These are phyloP conservation scores for Sclerotinia trifoliorum DNA, from an alignment of 2,329 filamentous ascomycete species.

Conservation along the genomic window DNA sequence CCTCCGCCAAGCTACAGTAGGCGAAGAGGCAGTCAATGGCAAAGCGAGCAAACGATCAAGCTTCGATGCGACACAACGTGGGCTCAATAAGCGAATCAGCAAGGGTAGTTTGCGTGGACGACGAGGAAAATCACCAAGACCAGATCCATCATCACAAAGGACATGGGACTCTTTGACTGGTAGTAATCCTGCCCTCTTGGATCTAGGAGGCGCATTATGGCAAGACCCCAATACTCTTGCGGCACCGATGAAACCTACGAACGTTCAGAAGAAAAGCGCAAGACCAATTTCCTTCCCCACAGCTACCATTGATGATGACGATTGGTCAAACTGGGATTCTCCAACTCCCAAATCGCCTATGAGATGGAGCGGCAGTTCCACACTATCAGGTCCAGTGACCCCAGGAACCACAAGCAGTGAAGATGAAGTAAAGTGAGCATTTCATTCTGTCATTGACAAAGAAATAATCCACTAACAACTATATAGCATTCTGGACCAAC, in stretches of 20 bases:
- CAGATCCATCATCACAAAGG: slow-evolving; percentile 22
- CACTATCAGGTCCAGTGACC: slow-evolving; percentile 32
- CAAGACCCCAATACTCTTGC: slow-evolving; percentile 22
- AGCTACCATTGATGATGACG: slow-evolving; percentile 49
- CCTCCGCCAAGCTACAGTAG: slow-evolving; percentile 90
- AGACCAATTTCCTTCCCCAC: slow-evolving; percentile 33
- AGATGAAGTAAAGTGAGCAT: slow-evolving; percentile 35
- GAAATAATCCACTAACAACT: slow-evolving; percentile 23
- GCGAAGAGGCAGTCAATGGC: slow-evolving; percentile 79
- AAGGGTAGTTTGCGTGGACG: slow-evolving; percentile 37
- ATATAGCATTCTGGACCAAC: slow-evolving; percentile 23
- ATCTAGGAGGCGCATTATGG: slow-evolving; percentile 30
- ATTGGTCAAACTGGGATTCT: slow-evolving; percentile 65
- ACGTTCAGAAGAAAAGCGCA: slow-evolving; percentile 30
- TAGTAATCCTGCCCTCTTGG: slow-evolving; percentile 28
- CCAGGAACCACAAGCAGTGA: slow-evolving; percentile 31
- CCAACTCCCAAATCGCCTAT: slow-evolving; percentile 52
- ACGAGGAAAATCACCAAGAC: slow-evolving; percentile 30
- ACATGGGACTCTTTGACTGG: slow-evolving; percentile 39
- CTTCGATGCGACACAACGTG: slow-evolving; percentile 37
- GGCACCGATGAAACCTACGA: slow-evolving; percentile 26
- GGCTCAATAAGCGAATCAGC: slow-evolving; percentile 41
- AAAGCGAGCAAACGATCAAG: slow-evolving; percentile 35
- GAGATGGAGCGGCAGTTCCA: slow-evolving; percentile 58
- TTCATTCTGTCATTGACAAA: slow-evolving; percentile 22